Evolutionary conservation across 1,284 basidiomycete species (phyloP).

Genomic region (Heliocybe sulcata): DNA sequence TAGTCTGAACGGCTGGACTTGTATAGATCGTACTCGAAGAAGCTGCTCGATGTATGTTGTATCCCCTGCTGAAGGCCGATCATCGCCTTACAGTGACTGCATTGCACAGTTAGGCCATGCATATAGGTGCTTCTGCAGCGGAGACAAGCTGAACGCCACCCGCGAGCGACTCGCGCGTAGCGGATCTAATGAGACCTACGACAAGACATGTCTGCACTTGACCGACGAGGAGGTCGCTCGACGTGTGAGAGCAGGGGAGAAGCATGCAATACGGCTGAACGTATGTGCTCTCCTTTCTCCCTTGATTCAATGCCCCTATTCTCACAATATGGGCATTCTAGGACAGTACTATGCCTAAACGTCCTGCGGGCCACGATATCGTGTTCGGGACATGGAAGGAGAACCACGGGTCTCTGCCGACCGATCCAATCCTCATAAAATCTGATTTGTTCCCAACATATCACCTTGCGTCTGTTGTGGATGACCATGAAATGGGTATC

Average conservation of each 20-base stretch:
- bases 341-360: slow-evolving; percentile 46
- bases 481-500: slow-evolving; percentile 94
- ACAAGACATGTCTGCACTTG: slow-evolving; percentile 79
- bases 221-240: slow-evolving; percentile 80
- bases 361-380: slow-evolving; percentile 49
- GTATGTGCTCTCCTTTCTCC: slow-evolving; percentile 33
- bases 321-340: slow-evolving; percentile 20
- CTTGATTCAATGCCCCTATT: slow-evolving; percentile 9
- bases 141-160: slow-evolving; percentile 58
- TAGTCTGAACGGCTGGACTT: slow-evolving; percentile 87
- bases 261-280: slow-evolving; percentile 81
- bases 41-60: slow-evolving; percentile 63
- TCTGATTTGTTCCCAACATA: slow-evolving; percentile 94
- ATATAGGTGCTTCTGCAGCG: slow-evolving; percentile 92
- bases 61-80: background rate
- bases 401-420: slow-evolving; percentile 68
- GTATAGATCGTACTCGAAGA: slow-evolving; percentile 70
- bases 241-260: slow-evolving; percentile 69
- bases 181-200: slow-evolving; percentile 76
- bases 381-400: slow-evolving; percentile 76
- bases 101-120: slow-evolving; percentile 68
- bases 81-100: background rate
- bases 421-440: slow-evolving; percentile 92
- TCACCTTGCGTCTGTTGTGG: slow-evolving; percentile 93
- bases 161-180: slow-evolving; percentile 61